Evolutionary conservation across 345 rosid species (phyloP), one percentile per base, ranked within the genome.

Genomic region (Limnanthes douglasii): DNA sequence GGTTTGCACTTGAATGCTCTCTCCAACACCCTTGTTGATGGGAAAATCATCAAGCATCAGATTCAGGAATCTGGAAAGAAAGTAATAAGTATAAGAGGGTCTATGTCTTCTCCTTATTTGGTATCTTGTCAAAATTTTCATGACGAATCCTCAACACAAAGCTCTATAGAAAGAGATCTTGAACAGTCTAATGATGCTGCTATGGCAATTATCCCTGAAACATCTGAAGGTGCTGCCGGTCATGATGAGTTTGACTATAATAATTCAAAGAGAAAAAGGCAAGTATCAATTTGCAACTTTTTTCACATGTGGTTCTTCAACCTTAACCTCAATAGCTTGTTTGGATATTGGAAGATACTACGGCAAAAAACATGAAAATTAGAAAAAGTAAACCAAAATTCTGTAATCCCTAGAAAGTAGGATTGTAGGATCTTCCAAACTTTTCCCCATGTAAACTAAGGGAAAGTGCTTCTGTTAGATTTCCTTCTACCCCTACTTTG

Each of bases 1-100:
- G 84, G 75, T 34, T 62, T 74, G 66, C 84, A 66, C 60, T 65
- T 71, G 60, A 73, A 71, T 61, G 61, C 57, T 44, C 64, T 74
- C 24, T 46, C 51, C 35, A 61, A 43, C 22, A 9, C 56, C 37
- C 47, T 62, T 36, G 45, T 24, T 41, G 60, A 46, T 21, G 43
- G 37, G 31, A 59, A 53, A 22, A 20, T 42, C 39, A 27, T 49
- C 41, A 49, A 39, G 37, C 16, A 2, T 26, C 45, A 37, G 57
- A 44, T 51, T 16, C 13, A 30, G 26, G 39, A 49, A 42, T 61
- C 63, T 24, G 48, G 46, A 40, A 58, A 32, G 37, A 62, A 61
- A 40, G 13, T 48, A 17, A 39, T 18, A 14, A 30, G 53, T 36
- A 44, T 48, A 53, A 37, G 14, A 18, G 40, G 46, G 28, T 45